These are phyloP conservation scores for Ascochyta fabae DNA, from an alignment of 2,329 filamentous ascomycete species.

Conservation along the genomic window DNA sequence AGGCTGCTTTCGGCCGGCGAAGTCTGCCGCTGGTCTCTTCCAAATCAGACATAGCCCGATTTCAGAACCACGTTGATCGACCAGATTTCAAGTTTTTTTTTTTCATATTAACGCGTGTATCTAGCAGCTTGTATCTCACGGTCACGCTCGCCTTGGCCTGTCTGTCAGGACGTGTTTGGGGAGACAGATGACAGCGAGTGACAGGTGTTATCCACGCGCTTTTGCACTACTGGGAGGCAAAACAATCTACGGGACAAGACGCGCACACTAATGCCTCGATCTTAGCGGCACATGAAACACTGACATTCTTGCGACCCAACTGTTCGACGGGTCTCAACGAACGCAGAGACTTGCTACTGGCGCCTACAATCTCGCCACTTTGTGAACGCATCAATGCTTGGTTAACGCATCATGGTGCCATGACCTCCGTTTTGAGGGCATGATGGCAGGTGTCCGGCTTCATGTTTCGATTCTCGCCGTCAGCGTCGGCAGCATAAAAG, in stretches of 20 bases:
- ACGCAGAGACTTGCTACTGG: not conserved
- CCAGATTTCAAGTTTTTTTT: not conserved
- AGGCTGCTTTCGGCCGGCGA: not conserved
- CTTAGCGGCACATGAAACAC: constrained; percentile 29
- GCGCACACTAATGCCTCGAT: constrained; percentile 25
- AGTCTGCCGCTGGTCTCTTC: not conserved
- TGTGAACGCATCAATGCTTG: not conserved
- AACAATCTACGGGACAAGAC: constrained; percentile 30
- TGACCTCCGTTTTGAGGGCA: constrained; percentile 2
- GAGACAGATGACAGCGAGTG: not conserved
- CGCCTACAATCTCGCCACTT: not conserved
- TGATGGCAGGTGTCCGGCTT: not conserved
- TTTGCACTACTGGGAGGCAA: constrained; percentile 10
- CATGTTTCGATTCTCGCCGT: constrained; percentile 2
- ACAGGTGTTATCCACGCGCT: not conserved
- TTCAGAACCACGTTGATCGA: not conserved
- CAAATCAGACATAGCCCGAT: not conserved
- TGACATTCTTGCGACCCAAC: constrained; percentile 19
- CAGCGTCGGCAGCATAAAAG: constrained; percentile 4
- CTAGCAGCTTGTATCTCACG: not conserved
- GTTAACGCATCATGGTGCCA: constrained; percentile 7
- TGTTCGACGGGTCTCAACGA: constrained; percentile 2
- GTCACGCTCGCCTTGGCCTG: not conserved
- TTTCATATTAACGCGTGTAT: not conserved
- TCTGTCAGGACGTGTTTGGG: not conserved